phyloP scores from a whole-genome alignment of 352 stramenopile genomes.

The Globisporangium viniferum region DNA sequence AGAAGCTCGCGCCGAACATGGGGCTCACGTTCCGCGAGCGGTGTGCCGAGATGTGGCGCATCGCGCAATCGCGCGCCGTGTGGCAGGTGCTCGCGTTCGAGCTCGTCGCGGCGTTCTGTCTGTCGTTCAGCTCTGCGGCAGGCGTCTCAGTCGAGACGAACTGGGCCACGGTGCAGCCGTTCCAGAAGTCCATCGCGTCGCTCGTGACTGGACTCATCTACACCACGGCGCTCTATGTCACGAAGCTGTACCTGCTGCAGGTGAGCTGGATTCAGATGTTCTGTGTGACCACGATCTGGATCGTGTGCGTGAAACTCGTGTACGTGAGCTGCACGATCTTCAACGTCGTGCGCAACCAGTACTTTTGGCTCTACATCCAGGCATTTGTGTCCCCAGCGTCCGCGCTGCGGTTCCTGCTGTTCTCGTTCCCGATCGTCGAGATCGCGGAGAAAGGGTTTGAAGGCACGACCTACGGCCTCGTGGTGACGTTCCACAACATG shows the following conservation, averaged over 20 bases:
- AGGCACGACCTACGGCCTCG: slow-evolving; percentile 25
- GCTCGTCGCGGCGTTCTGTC: slow-evolving; percentile 53
- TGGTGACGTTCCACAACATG: slow-evolving; percentile 45
- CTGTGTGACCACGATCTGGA: slow-evolving; percentile 47
- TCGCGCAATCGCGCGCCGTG: slow-evolving; percentile 62
- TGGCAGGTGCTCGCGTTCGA: slow-evolving; percentile 78
- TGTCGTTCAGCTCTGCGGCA: slow-evolving; percentile 48
- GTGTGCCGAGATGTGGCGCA: slow-evolving; percentile 53
- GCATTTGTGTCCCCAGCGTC: slow-evolving; percentile 55
- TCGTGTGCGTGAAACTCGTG: slow-evolving; percentile 52
- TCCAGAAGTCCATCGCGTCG: slow-evolving; percentile 43
- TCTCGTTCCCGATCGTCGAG: slow-evolving; percentile 43
- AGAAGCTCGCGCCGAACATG: slow-evolving; percentile 23
- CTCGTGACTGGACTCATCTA: slow-evolving; percentile 58
- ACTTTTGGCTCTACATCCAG: slow-evolving; percentile 61
- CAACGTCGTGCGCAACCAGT: slow-evolving; percentile 58
- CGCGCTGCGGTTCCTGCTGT: slow-evolving; percentile 51
- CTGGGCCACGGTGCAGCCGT: slow-evolving; percentile 49
- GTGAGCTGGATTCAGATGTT: slow-evolving; percentile 51
- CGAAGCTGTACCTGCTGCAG: slow-evolving; percentile 53
- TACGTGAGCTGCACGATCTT: slow-evolving; percentile 45
- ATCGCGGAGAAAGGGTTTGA: slow-evolving; percentile 38
- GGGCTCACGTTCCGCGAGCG: slow-evolving; percentile 23
- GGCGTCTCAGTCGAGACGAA: slow-evolving; percentile 47
- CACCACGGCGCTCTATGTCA: slow-evolving; percentile 50